phyloP scores from a whole-genome alignment of 2,329 filamentous ascomycete genomes.

The Pseudogymnoascus verrucosus region DNA sequence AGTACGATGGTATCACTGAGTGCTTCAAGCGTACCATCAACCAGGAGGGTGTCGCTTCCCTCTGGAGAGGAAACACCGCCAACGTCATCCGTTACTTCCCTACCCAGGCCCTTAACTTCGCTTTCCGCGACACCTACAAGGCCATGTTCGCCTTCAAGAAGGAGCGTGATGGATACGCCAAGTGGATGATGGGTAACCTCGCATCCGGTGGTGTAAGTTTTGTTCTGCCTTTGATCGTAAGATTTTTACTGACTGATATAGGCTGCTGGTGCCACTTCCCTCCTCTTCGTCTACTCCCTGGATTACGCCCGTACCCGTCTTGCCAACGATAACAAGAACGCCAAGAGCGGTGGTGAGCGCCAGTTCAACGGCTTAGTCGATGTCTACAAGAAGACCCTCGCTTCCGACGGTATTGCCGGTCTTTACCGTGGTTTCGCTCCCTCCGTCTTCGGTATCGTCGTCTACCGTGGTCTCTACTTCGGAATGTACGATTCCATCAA shows the following conservation, averaged over 20 bases:
- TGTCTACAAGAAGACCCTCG: conserved; percentile 99
- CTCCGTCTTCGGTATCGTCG: conserved; percentile 96
- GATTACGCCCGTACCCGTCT: conserved; percentile 99
- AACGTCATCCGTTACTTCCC: conserved; percentile 99
- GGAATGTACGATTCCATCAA: conserved; percentile 99
- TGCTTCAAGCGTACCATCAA: conserved; percentile 91
- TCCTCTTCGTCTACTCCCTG: conserved; percentile 99
- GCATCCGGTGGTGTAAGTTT: conserved; percentile 95
- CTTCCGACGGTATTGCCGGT: conserved; percentile 96
- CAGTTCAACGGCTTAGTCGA: conserved; percentile 99
- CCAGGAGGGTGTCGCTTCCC: conserved; percentile 85
- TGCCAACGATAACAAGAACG: conserved; percentile 99
- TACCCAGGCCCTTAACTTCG: conserved; percentile 99
- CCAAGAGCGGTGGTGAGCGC: conserved; percentile 93
- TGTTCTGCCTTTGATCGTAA: neutral
- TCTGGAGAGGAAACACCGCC: conserved; percentile 99
- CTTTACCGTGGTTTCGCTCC: conserved; percentile 99
- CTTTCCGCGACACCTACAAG: conserved; percentile 99
- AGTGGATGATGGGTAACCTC: conserved; percentile 99
- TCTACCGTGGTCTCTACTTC: conserved; percentile 99
- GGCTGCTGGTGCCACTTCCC: conserved; percentile 98
- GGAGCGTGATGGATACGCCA: conserved; percentile 94
- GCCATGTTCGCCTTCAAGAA: conserved; percentile 99
- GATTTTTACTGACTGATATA: conserved; percentile 28
- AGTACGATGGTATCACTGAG: conserved; percentile 88